Evolutionary conservation across 352 stramenopile species (phyloP).

Genomic region (Halophytophthora polymorphica): DNA sequence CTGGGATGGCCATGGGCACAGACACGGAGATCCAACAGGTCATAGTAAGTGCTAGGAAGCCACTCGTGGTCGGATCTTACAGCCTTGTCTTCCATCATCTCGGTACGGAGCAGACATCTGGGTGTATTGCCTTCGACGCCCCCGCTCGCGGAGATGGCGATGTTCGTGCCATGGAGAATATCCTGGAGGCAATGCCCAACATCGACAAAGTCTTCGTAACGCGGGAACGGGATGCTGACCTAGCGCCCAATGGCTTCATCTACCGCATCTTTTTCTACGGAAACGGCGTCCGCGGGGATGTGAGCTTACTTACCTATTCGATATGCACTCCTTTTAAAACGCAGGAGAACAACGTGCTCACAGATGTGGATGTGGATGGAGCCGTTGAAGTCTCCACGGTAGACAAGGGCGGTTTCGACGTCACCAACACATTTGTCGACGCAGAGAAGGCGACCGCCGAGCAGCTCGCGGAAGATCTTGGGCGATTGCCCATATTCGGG

Average conservation of each 20-base stretch:
- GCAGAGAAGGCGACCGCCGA: conserved; percentile 35
- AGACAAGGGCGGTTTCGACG: conserved; percentile 47
- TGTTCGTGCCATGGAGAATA: conserved; percentile 44
- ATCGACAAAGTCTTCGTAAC: conserved; percentile 81
- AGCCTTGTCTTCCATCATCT: conserved; percentile 44
- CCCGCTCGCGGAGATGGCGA: conserved; percentile 30
- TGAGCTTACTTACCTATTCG: conserved; percentile 18
- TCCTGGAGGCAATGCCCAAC: conserved; percentile 55
- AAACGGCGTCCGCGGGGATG: conserved; percentile 50
- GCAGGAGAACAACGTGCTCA: conserved; percentile 60
- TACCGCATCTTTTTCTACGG: conserved; percentile 79
- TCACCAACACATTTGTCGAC: conserved; percentile 49
- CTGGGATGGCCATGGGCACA: conserved; percentile 55
- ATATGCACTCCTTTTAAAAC: conserved; percentile 59
- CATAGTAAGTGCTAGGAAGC: conserved; percentile 48
- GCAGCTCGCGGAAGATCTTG: conserved; percentile 43
- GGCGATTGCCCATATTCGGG: conserved; percentile 56
- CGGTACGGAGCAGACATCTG: conserved; percentile 25
- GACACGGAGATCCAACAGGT: conserved; percentile 71
- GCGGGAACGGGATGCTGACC: conserved; percentile 23
- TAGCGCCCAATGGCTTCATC: conserved; percentile 54
- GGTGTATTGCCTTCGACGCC: conserved; percentile 65
- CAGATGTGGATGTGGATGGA: conserved; percentile 26
- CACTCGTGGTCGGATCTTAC: conserved; percentile 58
- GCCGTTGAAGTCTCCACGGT: conserved; percentile 34